These are phyloP conservation scores for Westerdykella sp. DNA, from an alignment of 2,329 filamentous ascomycete species.

Conservation along the genomic window DNA sequence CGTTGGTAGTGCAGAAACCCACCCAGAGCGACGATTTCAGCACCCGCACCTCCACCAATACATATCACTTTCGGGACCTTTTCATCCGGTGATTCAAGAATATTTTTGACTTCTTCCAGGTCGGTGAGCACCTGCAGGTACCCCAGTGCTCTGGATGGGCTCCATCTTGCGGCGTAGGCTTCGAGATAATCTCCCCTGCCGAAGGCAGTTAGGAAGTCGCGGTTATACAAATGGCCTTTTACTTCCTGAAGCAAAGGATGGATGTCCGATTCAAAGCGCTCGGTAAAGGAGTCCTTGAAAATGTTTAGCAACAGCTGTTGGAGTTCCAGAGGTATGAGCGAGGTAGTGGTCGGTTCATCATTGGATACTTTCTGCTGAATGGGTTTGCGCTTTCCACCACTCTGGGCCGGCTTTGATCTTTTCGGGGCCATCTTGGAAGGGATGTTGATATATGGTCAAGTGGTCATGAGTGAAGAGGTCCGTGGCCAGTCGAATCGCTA, in stretches of 20 bases:
- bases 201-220: conserved; percentile 80
- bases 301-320: conserved; percentile 69
- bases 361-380: no score
- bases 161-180: conserved; percentile 87
- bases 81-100: background rate
- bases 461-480: no score
- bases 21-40: conserved; percentile 60
- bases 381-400: no score
- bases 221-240: conserved; percentile 77
- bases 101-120: conserved; percentile 19
- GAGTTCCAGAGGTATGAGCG: conserved; percentile 20
- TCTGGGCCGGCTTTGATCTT: no score
- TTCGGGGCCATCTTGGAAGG: no score
- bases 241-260: conserved; percentile 65
- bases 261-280: conserved; percentile 41
- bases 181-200: conserved; percentile 63
- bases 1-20: conserved; percentile 43
- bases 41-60: conserved; percentile 60
- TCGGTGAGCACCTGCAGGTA: conserved; percentile 60
- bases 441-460: no score
- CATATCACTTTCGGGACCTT: conserved; percentile 43
- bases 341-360: no score
- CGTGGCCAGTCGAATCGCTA: no score
- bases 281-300: conserved; percentile 60
- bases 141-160: conserved; percentile 74